Evolutionary conservation across 1,284 basidiomycete genomes (phyloP), one percentile per base, ranked within the genome.

Genomic region (Moniliophthora roreri): DNA sequence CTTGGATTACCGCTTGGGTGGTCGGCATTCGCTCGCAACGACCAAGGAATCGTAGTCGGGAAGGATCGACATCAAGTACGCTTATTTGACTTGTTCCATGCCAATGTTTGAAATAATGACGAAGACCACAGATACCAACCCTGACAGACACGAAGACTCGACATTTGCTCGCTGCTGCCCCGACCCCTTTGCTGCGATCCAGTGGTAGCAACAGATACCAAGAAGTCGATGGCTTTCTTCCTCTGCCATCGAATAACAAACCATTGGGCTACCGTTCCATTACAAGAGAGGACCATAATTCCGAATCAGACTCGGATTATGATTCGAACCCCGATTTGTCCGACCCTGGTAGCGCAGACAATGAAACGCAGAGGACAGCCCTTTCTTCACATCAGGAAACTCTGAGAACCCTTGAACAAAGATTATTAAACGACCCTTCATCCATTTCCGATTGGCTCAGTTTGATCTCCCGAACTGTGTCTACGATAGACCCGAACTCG

Each of bases 181-280:
- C 81, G 3, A 74, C 72, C 2, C 74, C 76, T 48, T 65, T 88
- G 11, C 57, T 76, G 3, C 60, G 62, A 28, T 58, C 74, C 8
- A 53, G 58, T 47, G 69, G 57, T 58, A 67, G 51, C 57, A 70
- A 63, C 52, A 82, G 77, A 61, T 79, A 83, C 63, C 69, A 79
- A 52, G 85, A 88, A 63, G 62, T 76, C n/a, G 79, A 88, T 54
- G 88, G 86, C 10, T 84, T 87, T 63, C 70, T 91, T 28, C 79
- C 75, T 41, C 66, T 91, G 13, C 70, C 80, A 18, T 75, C 78
- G 41, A 58, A 63, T 41, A 66, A 64, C 45, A 57, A 63, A 32
- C 64, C 66, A 16, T 58, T 59, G 48, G 73, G 74, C 10, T 84
- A 86, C 61, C 79, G 80, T 23, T 75, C 78, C 8, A 81, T 87